Evolutionary conservation across 805 yeast species (phyloP).

Genomic region (Kurtzmaniella cleridarum): DNA sequence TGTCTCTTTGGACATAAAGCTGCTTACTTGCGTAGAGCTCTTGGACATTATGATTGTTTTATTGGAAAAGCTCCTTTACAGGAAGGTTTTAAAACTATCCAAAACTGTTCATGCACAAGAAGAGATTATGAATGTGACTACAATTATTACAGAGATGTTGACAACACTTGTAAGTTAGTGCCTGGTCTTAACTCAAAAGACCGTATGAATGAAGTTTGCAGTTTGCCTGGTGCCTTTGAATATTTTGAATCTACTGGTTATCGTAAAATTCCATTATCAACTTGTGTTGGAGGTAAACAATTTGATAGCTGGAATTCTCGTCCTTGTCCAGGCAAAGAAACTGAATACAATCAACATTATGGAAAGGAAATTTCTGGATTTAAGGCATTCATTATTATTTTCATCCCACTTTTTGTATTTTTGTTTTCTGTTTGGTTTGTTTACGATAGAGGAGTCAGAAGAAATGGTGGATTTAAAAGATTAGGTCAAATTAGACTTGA

Average conservation of each 20-base stretch:
- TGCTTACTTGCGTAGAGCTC: conserved; percentile 34
- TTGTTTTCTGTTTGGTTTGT: conserved; percentile 58
- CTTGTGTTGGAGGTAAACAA: conserved; percentile 76
- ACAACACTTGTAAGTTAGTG: conserved; percentile 85
- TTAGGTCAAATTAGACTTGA: conserved; percentile 86
- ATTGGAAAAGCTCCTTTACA: conserved; percentile 57
- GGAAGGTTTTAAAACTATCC: conserved; percentile 49
- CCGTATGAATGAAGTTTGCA: conserved; percentile 53
- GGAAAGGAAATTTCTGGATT: conserved; percentile 51
- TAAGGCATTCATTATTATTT: conserved; percentile 46
- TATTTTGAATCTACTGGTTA: conserved; percentile 91
- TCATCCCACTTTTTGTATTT: conserved; percentile 54
- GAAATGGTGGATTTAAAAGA: conserved; percentile 70
- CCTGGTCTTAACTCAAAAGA: conserved; percentile 66
- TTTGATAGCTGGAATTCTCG: conserved; percentile 60
- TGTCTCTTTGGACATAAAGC: conserved; percentile 42
- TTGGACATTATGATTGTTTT: conserved; percentile 56
- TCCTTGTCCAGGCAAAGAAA: conserved; percentile 86
- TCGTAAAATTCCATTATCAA: conserved; percentile 76
- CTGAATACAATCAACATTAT: conserved; percentile 52
- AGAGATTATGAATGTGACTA: conserved; percentile 92
- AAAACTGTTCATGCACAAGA: conserved; percentile 80
- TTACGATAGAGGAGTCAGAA: conserved; percentile 73
- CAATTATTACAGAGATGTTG: conserved; percentile 63
- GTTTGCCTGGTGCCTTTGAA: conserved; percentile 50